These are phyloP conservation scores for Pseudogymnoascus sp. DNA, from an alignment of 2,329 filamentous ascomycete species.

Conservation along the genomic window DNA sequence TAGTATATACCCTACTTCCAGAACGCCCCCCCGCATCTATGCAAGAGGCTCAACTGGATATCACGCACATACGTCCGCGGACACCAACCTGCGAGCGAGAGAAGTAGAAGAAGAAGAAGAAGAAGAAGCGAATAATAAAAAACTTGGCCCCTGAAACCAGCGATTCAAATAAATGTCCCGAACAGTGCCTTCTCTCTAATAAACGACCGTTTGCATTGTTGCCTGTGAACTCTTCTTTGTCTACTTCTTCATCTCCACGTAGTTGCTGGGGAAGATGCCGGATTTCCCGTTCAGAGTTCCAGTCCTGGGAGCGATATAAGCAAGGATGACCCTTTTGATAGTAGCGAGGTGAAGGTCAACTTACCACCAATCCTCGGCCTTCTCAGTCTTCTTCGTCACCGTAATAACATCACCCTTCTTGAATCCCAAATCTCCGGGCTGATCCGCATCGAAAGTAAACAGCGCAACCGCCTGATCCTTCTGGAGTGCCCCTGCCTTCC, in stretches of 20 bases:
- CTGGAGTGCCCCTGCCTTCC: slow-evolving; percentile 47
- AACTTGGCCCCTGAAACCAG: background rate
- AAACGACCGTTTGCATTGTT: background rate
- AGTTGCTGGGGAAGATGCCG: slow-evolving; percentile 87
- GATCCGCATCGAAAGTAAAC: slow-evolving; percentile 90
- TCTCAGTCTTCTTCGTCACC: slow-evolving; percentile 88
- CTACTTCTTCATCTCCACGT: slow-evolving; percentile 55
- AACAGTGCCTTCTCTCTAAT: background rate
- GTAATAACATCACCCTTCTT: slow-evolving; percentile 97
- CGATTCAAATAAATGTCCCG: background rate
- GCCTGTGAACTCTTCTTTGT: background rate
- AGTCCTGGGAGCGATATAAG: slow-evolving; percentile 49
- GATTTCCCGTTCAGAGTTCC: slow-evolving; percentile 76
- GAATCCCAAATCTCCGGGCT: slow-evolving; percentile 85
- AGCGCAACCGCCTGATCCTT: slow-evolving; percentile 82
- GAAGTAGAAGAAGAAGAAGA: background rate
- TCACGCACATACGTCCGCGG: background rate
- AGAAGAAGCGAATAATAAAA: background rate
- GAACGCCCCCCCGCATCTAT: slow-evolving; percentile 6
- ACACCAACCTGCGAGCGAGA: slow-evolving; percentile 5
- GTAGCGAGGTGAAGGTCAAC: slow-evolving; percentile 27
- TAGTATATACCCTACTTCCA: slow-evolving; percentile 7
- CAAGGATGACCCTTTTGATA: background rate
- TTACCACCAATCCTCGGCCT: slow-evolving; percentile 89
- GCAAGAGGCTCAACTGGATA: slow-evolving; percentile 8